Evolutionary conservation across 2,329 filamentous ascomycete species (phyloP), one percentile per base, ranked within the genome.

Genomic region (Tothia fuscella): DNA sequence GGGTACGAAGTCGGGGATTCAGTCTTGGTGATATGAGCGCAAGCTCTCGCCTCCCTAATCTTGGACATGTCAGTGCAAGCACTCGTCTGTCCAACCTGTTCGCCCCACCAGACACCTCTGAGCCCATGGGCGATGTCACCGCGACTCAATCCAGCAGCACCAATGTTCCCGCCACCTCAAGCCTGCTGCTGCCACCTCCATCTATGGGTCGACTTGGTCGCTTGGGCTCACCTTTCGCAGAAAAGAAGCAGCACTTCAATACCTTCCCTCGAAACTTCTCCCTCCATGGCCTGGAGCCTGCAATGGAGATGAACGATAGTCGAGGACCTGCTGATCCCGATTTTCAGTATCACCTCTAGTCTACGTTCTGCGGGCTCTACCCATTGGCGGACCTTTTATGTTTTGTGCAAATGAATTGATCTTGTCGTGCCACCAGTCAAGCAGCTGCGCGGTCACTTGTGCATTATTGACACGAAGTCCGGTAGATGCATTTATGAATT

Each of bases 1-100:
- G 73, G 22, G 67, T 76, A 25, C 70, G 76, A 30, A 76, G 69
- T 49, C 71, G 76, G 32, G 76, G 76, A 42, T 77, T 76, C 50
- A 79, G 74, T 35, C 65, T 73, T 19, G 71, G 74, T 38, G 71
- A 74, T 40, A 67, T 74, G 45, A 65, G 64, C 47, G 65, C 65
- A 21, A 63, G 67, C 39, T 67, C 62, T 50, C 58, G 64, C 39
- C 64, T 68, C 40, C 61, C 77, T 24, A 63, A 71, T 40, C n/a
- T n/a, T 19, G 71, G 74, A 37, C 71, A 74, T 40, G 67, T 74
- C 45, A 65, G 64, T 47, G 65, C 65, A 21, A 63, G 67, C 39
- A 67, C 62, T 50, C 58, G 64, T 38, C 61, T 78, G 25, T 63
- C 72, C 33, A 65, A 68, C 43, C 59, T 77, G 3, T 75, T 77